These are phyloP conservation scores for Curvularia sp. DNA, from an alignment of 2,329 filamentous ascomycete genomes.

Conservation along the genomic window DNA sequence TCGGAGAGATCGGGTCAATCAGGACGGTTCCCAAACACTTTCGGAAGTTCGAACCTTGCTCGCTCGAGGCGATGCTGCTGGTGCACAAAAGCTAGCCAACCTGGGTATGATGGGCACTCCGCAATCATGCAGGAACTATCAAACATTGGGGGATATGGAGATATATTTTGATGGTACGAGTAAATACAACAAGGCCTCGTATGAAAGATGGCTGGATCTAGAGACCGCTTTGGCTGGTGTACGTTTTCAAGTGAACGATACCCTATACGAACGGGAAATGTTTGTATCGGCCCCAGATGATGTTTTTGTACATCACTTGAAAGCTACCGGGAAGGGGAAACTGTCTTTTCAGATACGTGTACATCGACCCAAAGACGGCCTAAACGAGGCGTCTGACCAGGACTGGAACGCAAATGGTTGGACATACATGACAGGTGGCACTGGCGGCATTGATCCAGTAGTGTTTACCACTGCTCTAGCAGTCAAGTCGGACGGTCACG, in stretches of 20 bases:
- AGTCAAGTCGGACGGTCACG: slow-evolving; percentile 9
- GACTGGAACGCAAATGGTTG: slow-evolving; percentile 10
- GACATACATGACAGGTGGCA: slow-evolving; percentile 14
- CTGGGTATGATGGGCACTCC: slow-evolving; percentile 15
- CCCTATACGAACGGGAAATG: slow-evolving; percentile 11
- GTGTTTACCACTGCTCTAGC: slow-evolving; percentile 10
- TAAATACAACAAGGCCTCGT: slow-evolving; percentile 3
- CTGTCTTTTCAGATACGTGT: slow-evolving; percentile 15
- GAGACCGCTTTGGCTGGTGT: slow-evolving; percentile 1
- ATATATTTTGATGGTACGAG: slow-evolving; percentile 10
- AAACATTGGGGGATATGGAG: slow-evolving; percentile 12
- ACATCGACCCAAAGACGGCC: slow-evolving; percentile 11
- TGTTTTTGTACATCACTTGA: slow-evolving; percentile 19
- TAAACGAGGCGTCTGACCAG: slow-evolving; percentile 11
- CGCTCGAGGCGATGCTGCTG: slow-evolving; percentile 1
- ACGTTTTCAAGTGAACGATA: slow-evolving; percentile 5
- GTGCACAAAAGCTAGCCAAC: slow-evolving; percentile 14
- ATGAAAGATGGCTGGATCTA: slow-evolving; percentile 11
- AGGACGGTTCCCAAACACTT: slow-evolving; percentile 9
- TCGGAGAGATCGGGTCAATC: slow-evolving; percentile 51
- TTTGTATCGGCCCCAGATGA: slow-evolving; percentile 14
- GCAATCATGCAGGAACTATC: slow-evolving; percentile 9
- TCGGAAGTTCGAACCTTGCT: slow-evolving; percentile 11
- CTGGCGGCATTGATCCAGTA: slow-evolving; percentile 9
- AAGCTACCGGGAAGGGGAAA: slow-evolving; percentile 3